Evolutionary conservation across 805 yeast species (phyloP).

Genomic region (Saccharomycopsis lassenensis): DNA sequence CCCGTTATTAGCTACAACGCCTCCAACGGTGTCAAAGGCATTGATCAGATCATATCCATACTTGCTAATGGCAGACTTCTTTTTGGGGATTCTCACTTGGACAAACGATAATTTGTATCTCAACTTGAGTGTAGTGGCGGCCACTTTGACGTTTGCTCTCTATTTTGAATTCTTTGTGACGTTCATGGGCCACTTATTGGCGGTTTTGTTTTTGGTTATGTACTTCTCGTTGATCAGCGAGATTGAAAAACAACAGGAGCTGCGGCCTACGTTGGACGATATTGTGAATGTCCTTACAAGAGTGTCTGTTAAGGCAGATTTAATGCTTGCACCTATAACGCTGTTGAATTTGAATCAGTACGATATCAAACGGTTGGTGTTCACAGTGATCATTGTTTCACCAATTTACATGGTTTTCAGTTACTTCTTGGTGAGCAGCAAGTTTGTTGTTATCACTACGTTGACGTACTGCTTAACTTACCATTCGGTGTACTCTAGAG

Average conservation of each 20-base stretch:
- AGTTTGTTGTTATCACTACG: slow-evolving; percentile 41
- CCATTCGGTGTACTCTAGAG: slow-evolving; percentile 78
- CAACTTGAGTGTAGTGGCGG: slow-evolving; percentile 48
- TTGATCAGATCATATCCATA: slow-evolving; percentile 79
- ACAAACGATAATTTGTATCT: slow-evolving; percentile 77
- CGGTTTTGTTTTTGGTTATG: slow-evolving; percentile 48
- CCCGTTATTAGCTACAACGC: slow-evolving; percentile 79
- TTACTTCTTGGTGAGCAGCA: slow-evolving; percentile 59
- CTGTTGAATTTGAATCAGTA: slow-evolving; percentile 59
- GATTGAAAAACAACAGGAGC: slow-evolving; percentile 46
- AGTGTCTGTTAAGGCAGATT: slow-evolving; percentile 64
- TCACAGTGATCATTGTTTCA: slow-evolving; percentile 76
- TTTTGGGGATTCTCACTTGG: slow-evolving; percentile 77
- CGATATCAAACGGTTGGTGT: slow-evolving; percentile 68
- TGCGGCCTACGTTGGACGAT: slow-evolving; percentile 77
- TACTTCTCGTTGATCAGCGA: slow-evolving; percentile 46
- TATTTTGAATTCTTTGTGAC: slow-evolving; percentile 69
- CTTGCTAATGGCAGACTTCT: slow-evolving; percentile 57
- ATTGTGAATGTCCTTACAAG: slow-evolving; percentile 67
- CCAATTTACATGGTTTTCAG: slow-evolving; percentile 72
- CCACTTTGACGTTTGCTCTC: slow-evolving; percentile 48
- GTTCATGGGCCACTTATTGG: slow-evolving; percentile 73
- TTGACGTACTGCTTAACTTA: slow-evolving; percentile 53
- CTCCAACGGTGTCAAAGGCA: slow-evolving; percentile 81
- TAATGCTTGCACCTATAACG: slow-evolving; percentile 72